A percentile compares a stretch with the other conserved stretches of the same genome.
Evolutionary conservation across 2,329 filamentous ascomycete genomes (phyloP).

Genomic region (Pseudonectria buxi): DNA sequence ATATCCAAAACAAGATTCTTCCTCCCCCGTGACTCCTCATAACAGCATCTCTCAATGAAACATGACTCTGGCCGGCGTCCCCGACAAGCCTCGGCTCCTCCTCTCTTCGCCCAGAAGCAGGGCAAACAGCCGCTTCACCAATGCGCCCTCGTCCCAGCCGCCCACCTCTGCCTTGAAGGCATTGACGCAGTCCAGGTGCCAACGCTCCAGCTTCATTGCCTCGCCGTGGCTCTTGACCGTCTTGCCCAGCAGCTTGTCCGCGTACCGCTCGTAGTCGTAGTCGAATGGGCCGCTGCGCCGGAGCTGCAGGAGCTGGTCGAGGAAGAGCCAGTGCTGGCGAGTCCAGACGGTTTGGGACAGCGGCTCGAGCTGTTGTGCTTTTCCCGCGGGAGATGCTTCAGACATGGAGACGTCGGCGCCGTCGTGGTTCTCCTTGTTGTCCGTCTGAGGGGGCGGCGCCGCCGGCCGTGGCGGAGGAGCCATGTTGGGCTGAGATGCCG

Average conservation of each 20-base stretch:
- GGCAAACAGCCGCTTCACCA: slow-evolving; percentile 47
- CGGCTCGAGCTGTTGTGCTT: slow-evolving; percentile 9
- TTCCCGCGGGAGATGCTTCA: slow-evolving; percentile 20
- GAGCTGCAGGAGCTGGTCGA: slow-evolving; percentile 46
- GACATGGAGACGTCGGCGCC: slow-evolving; percentile 20
- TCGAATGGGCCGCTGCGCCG: slow-evolving; percentile 35
- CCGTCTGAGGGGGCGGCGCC: slow-evolving; percentile 7
- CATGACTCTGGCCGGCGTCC: slow-evolving; percentile 18
- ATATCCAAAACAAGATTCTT: background rate
- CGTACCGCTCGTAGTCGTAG: slow-evolving; percentile 19
- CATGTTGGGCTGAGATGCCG: slow-evolving; percentile 10
- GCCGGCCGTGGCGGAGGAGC: slow-evolving; percentile 8
- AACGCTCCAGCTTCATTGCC: slow-evolving; percentile 42
- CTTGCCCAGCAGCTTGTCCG: slow-evolving; percentile 39
- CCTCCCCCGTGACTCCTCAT: background rate
- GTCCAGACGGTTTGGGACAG: slow-evolving; percentile 42
- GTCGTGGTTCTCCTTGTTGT: slow-evolving; percentile 29
- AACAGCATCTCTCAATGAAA: slow-evolving; percentile 22
- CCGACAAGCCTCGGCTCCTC: slow-evolving; percentile 13
- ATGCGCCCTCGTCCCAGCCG: slow-evolving; percentile 41
- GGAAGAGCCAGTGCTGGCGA: slow-evolving; percentile 45
- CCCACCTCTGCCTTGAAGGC: slow-evolving; percentile 43
- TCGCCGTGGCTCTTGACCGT: slow-evolving; percentile 40
- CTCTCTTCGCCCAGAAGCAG: slow-evolving; percentile 44
- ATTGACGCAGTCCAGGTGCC: slow-evolving; percentile 53